Conservation (phyloP, 75 land plant genomes). For the Azolla pinnata region DNA sequence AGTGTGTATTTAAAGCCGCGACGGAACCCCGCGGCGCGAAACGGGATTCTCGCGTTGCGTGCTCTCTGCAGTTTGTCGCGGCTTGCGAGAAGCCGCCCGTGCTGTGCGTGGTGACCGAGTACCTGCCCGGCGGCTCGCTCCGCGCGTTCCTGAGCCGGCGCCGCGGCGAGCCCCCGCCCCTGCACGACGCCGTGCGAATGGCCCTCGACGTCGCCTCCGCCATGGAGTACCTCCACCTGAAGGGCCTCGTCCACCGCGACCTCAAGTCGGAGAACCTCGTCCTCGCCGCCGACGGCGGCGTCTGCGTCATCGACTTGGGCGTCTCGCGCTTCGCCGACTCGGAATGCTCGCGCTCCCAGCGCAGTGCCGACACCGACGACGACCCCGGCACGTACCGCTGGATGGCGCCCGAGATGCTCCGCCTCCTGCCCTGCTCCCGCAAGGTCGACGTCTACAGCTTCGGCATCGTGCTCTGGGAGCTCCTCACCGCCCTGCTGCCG, state of each 20-base stretch:
- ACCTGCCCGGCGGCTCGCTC: conserved; percentile 68
- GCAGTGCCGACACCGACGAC: conserved; percentile 44
- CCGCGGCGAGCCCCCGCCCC: conserved; percentile 32
- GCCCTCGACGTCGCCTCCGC: conserved; percentile 64
- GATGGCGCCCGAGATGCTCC: conserved; percentile 81
- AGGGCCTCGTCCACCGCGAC: conserved; percentile 62
- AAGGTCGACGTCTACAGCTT: conserved; percentile 78
- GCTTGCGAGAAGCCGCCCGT: conserved; percentile 65
- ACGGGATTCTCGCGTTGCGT: background rate
- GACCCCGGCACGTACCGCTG: conserved; percentile 64
- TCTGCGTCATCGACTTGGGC: conserved; percentile 74
- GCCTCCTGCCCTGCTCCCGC: conserved; percentile 41
- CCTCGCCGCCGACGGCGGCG: conserved; percentile 26
- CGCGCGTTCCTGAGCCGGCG: conserved; percentile 45
- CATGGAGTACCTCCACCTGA: conserved; percentile 66
- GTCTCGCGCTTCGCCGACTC: conserved; percentile 57
- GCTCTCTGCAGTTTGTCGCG: conserved; percentile 47
- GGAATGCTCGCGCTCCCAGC: too few species aligned
- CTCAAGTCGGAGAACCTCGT: conserved; percentile 66
- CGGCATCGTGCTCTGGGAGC: conserved; percentile 71
- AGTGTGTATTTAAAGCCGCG: too few species aligned
- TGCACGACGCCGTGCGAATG: conserved; percentile 28
- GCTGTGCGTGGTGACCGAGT: conserved; percentile 59
- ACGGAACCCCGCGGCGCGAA: too few species aligned
- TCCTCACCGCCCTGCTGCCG: conserved; percentile 48